Percentiles rank a stretch among this genome's conserved stretches.
These are phyloP conservation scores for Taphrina communis DNA, from an alignment of 1,139 yeast species.

Conservation along the genomic window DNA sequence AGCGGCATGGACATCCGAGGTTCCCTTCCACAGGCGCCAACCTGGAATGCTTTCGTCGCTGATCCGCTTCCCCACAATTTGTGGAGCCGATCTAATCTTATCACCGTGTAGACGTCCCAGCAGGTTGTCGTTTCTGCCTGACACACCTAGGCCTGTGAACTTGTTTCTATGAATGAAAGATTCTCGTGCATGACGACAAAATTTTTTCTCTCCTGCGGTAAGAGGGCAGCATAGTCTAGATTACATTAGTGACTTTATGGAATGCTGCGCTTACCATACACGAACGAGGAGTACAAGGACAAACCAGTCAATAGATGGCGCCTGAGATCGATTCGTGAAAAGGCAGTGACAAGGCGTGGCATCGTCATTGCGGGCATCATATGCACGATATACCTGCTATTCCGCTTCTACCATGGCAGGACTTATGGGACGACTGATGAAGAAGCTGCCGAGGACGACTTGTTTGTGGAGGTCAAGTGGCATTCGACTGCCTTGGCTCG, in stretches of 20 bases:
- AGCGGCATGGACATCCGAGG: too few relatives aligned
- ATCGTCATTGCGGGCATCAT: background rate
- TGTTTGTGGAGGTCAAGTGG: constrained; percentile 9
- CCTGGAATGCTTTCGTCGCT: background rate
- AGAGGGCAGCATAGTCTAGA: too few relatives aligned
- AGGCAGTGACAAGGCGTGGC: background rate
- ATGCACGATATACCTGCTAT: background rate
- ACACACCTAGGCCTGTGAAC: too few relatives aligned
- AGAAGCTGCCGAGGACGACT: constrained; percentile 12
- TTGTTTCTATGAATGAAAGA: too few relatives aligned
- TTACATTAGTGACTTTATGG: background rate
- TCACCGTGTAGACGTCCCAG: background rate
- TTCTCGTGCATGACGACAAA: too few relatives aligned
- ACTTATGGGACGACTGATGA: background rate
- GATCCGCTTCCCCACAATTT: background rate
- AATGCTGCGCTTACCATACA: constrained; percentile 13
- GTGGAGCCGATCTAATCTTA: constrained; percentile 6
- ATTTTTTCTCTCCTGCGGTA: too few relatives aligned
- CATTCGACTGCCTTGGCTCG: background rate
- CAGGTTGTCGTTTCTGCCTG: too few relatives aligned
- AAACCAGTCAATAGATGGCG: constrained; percentile 20
- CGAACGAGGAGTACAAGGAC: constrained; percentile 19
- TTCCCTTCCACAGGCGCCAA: too few relatives aligned
- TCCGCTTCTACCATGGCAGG: background rate
- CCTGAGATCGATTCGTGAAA: constrained; percentile 7